Conservation (phyloP, 148 eudicot genomes). For the Rhododendron simsii region DNA sequence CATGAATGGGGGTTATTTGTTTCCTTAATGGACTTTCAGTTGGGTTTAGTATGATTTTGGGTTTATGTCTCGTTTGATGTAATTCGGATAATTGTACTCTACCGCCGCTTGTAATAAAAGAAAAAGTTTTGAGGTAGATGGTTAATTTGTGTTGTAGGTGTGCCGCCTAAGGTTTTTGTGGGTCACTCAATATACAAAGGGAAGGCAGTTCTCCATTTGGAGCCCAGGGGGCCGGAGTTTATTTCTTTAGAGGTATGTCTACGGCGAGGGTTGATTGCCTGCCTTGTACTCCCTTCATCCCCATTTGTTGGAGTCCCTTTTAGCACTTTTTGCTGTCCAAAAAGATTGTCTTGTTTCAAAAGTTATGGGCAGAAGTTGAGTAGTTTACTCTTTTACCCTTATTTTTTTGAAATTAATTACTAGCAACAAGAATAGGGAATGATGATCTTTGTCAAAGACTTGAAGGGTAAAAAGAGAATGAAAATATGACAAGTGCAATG, state of each 20-base stretch:
- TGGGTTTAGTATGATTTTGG: background rate
- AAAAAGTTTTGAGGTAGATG: background rate
- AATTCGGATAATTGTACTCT: background rate
- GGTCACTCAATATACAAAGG: conserved; percentile 89
- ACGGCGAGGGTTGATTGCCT: background rate
- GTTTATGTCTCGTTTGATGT: background rate
- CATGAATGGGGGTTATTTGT: background rate
- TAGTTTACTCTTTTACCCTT: background rate
- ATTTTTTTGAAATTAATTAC: background rate
- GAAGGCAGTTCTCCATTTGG: conserved; percentile 86
- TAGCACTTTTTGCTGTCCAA: background rate
- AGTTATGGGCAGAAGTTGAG: background rate
- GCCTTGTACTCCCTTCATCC: background rate
- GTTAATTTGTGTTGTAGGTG: conserved; percentile 14
- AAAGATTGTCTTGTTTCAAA: background rate
- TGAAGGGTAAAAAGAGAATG: background rate
- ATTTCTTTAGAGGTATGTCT: conserved; percentile 65
- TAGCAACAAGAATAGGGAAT: background rate
- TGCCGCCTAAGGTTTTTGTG: conserved; percentile 64
- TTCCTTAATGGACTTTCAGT: background rate
- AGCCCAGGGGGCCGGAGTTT: conserved; percentile 79
- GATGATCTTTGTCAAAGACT: background rate
- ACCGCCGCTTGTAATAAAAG: background rate
- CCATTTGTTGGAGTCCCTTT: background rate
- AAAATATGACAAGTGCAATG: background rate